These are phyloP conservation scores for Ceratobasidium sp. DNA, from an alignment of 1,284 basidiomycete species.

Conservation along the genomic window DNA sequence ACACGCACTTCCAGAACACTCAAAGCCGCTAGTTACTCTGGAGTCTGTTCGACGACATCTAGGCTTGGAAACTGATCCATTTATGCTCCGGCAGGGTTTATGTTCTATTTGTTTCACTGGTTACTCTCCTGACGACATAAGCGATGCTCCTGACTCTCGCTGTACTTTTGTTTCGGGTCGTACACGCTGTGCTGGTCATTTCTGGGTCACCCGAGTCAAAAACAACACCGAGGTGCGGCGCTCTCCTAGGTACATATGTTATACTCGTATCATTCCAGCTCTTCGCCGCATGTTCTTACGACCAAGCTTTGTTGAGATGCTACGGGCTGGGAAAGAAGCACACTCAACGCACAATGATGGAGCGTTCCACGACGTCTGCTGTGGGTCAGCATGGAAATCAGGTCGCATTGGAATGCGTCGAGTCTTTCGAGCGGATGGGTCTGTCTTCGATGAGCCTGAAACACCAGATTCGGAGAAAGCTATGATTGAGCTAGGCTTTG, in stretches of 20 bases:
- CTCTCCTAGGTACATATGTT: neutral
- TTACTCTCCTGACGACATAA: neutral
- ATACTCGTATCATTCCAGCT: constrained; percentile 4
- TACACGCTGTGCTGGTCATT: neutral
- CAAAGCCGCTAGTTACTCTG: neutral
- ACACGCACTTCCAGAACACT: neutral
- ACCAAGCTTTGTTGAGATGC: neutral
- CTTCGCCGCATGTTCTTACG: constrained; percentile 6
- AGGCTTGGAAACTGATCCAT: constrained; percentile 3
- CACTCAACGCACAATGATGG: neutral
- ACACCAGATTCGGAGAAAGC: neutral
- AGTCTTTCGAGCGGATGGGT: neutral
- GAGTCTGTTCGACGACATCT: neutral
- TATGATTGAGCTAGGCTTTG: neutral
- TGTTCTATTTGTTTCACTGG: constrained; percentile 5
- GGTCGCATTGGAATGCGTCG: neutral
- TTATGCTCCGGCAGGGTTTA: neutral
- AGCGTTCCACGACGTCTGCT: neutral
- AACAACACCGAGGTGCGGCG: neutral
- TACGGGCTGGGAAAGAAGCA: neutral
- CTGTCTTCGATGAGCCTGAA: constrained; percentile 8
- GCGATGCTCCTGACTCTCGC: no score
- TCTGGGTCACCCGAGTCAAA: neutral
- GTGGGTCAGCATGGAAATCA: neutral
- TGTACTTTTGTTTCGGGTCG: neutral